Conservation (phyloP, 129 eudicot species). For the Escallonia rubra region DNA sequence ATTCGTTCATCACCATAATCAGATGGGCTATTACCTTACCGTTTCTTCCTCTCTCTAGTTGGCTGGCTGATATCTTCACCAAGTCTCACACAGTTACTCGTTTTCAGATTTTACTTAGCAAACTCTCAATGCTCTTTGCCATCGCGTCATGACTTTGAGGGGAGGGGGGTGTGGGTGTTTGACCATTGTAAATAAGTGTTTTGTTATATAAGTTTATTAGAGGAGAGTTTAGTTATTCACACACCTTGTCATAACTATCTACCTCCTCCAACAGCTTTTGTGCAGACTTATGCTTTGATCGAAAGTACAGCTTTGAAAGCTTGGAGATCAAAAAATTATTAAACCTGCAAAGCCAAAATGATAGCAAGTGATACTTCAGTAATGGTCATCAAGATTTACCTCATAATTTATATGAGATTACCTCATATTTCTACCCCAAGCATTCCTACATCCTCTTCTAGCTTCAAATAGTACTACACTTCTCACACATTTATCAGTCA, state of each 20-base stretch:
- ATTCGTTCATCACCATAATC: background rate
- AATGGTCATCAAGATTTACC: background rate
- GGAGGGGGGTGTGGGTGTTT: background rate
- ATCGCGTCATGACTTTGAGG: background rate
- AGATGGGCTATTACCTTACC: background rate
- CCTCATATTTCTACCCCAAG: conserved; percentile 65
- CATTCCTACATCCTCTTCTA: conserved; percentile 51
- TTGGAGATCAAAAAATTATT: conserved; percentile 43
- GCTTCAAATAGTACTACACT: conserved; percentile 50
- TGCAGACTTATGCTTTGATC: conserved; percentile 53
- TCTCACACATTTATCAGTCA: conserved; percentile 57
- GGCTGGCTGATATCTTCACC: background rate
- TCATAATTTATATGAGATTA: conserved; percentile 18
- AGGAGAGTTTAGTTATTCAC: background rate
- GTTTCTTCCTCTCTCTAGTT: background rate
- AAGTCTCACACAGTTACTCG: background rate
- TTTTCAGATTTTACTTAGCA: background rate
- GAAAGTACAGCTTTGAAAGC: conserved; percentile 40
- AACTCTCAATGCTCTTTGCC: background rate
- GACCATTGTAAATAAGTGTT: too few relatives aligned
- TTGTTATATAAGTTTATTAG: background rate
- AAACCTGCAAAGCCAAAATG: conserved; percentile 44
- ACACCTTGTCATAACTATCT: conserved; percentile 52
- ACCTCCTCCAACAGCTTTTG: conserved; percentile 43
- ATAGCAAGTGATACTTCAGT: background rate